Evolutionary conservation across 768 basidiomycete species (phyloP), one percentile per base, ranked within the genome.

Genomic region (Lactifluus volemus): DNA sequence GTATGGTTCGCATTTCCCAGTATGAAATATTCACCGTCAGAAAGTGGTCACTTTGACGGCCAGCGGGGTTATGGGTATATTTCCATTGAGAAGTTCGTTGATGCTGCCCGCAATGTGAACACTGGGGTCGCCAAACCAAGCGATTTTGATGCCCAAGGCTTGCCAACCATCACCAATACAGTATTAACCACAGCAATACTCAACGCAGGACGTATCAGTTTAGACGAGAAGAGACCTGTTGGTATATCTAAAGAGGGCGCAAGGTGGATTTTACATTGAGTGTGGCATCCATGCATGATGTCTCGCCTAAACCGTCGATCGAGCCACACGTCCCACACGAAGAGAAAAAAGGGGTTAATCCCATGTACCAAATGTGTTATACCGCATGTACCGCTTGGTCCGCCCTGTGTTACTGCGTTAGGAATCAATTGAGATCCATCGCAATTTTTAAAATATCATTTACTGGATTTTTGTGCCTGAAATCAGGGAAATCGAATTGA

Each of bases 11-110:
- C 19, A 25, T 47, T 59, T 57, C 32, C 25, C 71, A 90, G 89
- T 76, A 95, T 96, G 88, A 96, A 95, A 69, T 96, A 96, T 74
- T 88, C 91, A 42, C 90, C 92, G 5, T 92, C 90, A 55, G 90
- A 89, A 74, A 88, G 82, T 58, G 94, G 92, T 6, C 88, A 92
- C 74, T 96, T 97, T 70, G 94, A 96, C 69, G 94, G 94, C 32
- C 94, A 95, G 74, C 83, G 87, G 59, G 93, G 93, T 15, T 97
- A 97, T 72, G 94, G 89, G 63, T 85, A 96, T 71, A 77, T 95
- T 68, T 93, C 90, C 17, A 89, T 95, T 67, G 92, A 92, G 73
- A 94, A 89, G 73, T 95, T 95, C 74, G 77, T 96, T 70, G 92
- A 91, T 70, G 89, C 89, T 17, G 84, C 86, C 47, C 81, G 86